These are phyloP conservation scores for Fonsecaea pugnacius DNA, from an alignment of 2,329 filamentous ascomycete genomes.

Conservation along the genomic window DNA sequence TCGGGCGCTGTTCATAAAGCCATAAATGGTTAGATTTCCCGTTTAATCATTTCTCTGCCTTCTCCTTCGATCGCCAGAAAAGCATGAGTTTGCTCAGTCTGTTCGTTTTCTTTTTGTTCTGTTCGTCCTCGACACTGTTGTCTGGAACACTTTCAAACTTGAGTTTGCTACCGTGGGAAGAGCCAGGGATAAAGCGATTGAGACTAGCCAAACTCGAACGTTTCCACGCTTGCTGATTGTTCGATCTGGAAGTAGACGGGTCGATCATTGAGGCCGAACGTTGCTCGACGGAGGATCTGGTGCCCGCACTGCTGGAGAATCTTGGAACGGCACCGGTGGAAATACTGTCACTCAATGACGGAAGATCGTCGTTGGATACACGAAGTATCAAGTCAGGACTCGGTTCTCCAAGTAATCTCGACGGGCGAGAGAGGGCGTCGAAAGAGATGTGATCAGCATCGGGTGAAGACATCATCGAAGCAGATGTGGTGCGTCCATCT, in stretches of 20 bases:
- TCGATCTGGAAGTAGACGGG: constrained; percentile 46
- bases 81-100: constrained; percentile 55
- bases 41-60: constrained; percentile 41
- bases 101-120: constrained; percentile 49
- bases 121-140: constrained; percentile 44
- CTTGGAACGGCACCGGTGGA: constrained; percentile 52
- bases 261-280: constrained; percentile 52
- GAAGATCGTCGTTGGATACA: constrained; percentile 54
- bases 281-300: constrained; percentile 47
- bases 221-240: constrained; percentile 44
- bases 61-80: constrained; percentile 56
- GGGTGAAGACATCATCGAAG: constrained; percentile 53
- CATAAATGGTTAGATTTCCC: constrained; percentile 17
- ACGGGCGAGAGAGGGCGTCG: constrained; percentile 48
- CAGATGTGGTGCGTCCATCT: constrained; percentile 44
- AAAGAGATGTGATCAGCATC: constrained; percentile 48
- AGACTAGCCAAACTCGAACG: constrained; percentile 55
- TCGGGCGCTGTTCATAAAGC: constrained; percentile 31
- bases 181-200: constrained; percentile 51
- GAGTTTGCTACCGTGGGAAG: constrained; percentile 46
- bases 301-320: constrained; percentile 50
- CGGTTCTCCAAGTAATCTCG: constrained; percentile 43
- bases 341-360: constrained; percentile 55
- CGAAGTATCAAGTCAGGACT: constrained; percentile 45
- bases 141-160: constrained; percentile 43